Conservation (phyloP, 2,329 filamentous ascomycete species). For the Podosphaera aphanis region DNA sequence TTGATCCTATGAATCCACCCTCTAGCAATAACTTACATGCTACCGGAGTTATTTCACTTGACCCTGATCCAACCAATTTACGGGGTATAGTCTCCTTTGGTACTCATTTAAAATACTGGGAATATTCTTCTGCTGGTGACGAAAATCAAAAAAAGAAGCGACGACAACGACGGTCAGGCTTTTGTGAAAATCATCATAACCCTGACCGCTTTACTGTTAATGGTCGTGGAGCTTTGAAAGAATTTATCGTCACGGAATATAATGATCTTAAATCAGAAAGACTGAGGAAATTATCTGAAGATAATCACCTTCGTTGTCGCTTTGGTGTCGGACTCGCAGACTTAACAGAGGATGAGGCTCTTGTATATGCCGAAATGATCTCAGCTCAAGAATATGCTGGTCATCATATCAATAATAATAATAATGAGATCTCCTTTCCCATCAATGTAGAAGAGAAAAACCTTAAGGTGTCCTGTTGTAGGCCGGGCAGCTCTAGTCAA, state of each 20-base stretch:
- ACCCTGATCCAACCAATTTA: slow-evolving; percentile 66
- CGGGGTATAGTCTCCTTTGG: slow-evolving; percentile 75
- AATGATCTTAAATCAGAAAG: slow-evolving; percentile 57
- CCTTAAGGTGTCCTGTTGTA: not conserved
- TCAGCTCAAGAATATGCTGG: slow-evolving; percentile 34
- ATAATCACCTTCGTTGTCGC: slow-evolving; percentile 46
- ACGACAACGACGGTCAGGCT: slow-evolving; percentile 39
- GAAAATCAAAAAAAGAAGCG: slow-evolving; percentile 58
- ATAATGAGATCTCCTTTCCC: slow-evolving; percentile 12
- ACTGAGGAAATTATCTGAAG: slow-evolving; percentile 39
- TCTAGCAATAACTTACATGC: slow-evolving; percentile 57
- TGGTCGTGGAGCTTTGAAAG: slow-evolving; percentile 46
- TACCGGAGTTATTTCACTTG: slow-evolving; percentile 62
- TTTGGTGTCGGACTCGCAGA: slow-evolving; percentile 64
- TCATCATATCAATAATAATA: slow-evolving; percentile 33
- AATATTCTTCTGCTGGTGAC: slow-evolving; percentile 54
- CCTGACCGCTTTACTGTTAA: slow-evolving; percentile 33
- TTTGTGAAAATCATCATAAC: slow-evolving; percentile 34
- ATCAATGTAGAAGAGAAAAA: not conserved
- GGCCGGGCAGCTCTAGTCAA: slow-evolving; percentile 17
- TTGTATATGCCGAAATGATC: slow-evolving; percentile 41
- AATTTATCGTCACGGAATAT: slow-evolving; percentile 71
- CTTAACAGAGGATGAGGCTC: slow-evolving; percentile 39
- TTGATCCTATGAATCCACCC: slow-evolving; percentile 40
- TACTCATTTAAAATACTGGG: slow-evolving; percentile 76